Evolutionary conservation across 352 stramenopile genomes (phyloP).

Genomic region (Albugo candida): DNA sequence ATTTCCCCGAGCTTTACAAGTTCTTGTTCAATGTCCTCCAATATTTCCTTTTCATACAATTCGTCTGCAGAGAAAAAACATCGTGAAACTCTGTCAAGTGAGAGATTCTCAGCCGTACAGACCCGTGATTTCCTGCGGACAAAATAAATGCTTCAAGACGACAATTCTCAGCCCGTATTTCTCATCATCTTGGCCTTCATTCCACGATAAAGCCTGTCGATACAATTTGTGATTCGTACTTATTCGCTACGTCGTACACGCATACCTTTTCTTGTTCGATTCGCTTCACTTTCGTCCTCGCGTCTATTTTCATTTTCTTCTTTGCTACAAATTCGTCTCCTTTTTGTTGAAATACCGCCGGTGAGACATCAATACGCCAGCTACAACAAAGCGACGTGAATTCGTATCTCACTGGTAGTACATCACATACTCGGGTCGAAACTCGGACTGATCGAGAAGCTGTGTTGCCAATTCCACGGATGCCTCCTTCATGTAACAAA

Average conservation of each 20-base stretch:
- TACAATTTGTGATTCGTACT: conserved; percentile 30
- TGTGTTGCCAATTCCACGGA: conserved; percentile 89
- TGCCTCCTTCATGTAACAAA: conserved; percentile 92
- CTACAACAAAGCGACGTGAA: conserved; percentile 10
- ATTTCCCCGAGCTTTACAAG: conserved; percentile 78
- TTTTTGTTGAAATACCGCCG: conserved; percentile 82
- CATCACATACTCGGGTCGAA: conserved; percentile 52
- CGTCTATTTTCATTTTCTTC: conserved; percentile 67
- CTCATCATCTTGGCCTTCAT: conserved; percentile 85
- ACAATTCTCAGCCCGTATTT: conserved; percentile 87
- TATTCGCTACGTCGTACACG: conserved; percentile 8
- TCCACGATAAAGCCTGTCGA: conserved; percentile 85
- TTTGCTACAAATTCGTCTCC: conserved; percentile 50
- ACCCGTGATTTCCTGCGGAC: conserved; percentile 69
- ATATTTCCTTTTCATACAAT: conserved; percentile 44
- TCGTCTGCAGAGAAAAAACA: conserved; percentile 21
- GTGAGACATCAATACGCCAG: conserved; percentile 52
- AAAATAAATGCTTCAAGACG: conserved; percentile 93
- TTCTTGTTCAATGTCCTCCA: conserved; percentile 60
- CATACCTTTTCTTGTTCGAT: conserved; percentile 69
- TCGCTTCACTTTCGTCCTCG: conserved; percentile 70
- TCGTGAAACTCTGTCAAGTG: too few species aligned
- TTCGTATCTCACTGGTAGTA: conserved; percentile 18
- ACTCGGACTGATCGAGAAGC: conserved; percentile 81
- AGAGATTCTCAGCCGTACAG: not conserved